phyloP scores from a whole-genome alignment of 1,284 basidiomycete genomes.

The Ganoderma sinense region DNA sequence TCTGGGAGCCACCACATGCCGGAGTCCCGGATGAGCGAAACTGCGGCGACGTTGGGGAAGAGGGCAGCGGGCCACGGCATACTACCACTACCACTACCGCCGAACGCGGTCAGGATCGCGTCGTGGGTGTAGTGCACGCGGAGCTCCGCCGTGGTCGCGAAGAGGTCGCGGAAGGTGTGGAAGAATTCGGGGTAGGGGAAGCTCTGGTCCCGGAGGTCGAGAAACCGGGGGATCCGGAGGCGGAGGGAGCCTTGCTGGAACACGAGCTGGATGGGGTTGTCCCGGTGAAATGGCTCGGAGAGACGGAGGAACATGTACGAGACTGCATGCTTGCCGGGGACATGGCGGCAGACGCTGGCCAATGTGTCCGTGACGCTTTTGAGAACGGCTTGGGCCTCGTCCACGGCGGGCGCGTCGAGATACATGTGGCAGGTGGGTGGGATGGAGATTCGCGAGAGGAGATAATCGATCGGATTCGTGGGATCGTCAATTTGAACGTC shows the following conservation, averaged over 20 bases:
- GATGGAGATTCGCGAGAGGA: not conserved
- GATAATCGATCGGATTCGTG: not conserved
- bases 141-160: not conserved
- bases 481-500: too few relatives aligned
- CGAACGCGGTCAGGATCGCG: not conserved
- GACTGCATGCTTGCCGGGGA: not conserved
- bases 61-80: not conserved
- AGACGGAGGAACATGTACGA: not conserved
- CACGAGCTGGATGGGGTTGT: not conserved
- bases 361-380: not conserved
- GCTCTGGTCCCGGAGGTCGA: too few relatives aligned
- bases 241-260: not conserved
- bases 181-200: not conserved
- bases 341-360: not conserved
- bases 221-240: not conserved
- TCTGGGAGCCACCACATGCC: not conserved
- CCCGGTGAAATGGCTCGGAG: not conserved
- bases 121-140: not conserved
- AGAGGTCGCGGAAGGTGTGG: not conserved
- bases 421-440: constrained; percentile 8
- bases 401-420: not conserved
- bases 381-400: not conserved
- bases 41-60: not conserved
- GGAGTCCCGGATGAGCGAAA: not conserved
- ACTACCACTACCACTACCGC: too few relatives aligned